phyloP scores from a whole-genome alignment of 2,329 filamentous ascomycete genomes.

The Colletotrichum sp. region DNA sequence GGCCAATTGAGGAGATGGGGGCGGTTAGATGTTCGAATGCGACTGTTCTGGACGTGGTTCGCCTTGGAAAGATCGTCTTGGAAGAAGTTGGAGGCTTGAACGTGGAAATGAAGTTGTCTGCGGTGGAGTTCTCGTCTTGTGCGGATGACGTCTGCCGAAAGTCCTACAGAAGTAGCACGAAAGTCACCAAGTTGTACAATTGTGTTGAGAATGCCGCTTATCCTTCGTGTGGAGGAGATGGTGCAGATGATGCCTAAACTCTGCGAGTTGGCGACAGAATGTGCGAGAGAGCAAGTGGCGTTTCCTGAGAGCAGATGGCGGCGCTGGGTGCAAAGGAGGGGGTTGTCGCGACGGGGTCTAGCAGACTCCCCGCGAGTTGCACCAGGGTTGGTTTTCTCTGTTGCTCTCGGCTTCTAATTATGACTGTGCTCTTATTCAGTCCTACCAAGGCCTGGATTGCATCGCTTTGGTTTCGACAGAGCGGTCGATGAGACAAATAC shows the following conservation, averaged over 20 bases:
- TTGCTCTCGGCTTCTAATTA: not conserved
- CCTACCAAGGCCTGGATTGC: not conserved
- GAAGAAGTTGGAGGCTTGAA: not conserved
- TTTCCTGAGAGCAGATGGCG: not conserved
- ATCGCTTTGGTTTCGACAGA: not conserved
- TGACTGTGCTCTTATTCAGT: not conserved
- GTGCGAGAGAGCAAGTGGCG: not conserved
- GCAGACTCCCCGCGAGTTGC: not conserved
- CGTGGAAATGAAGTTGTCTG: not conserved
- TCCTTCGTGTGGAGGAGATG: not conserved
- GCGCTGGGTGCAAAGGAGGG: not conserved
- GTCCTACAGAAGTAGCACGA: not conserved
- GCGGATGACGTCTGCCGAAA: not conserved
- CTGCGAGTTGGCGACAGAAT: not conserved
- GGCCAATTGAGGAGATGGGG: not conserved
- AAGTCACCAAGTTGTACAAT: not conserved
- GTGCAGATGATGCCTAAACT: not conserved
- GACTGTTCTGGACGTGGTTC: not conserved
- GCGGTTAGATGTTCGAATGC: not conserved
- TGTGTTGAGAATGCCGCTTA: not conserved
- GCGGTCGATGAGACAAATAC: not conserved
- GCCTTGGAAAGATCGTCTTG: not conserved
- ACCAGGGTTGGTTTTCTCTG: not conserved
- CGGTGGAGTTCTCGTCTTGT: not conserved
- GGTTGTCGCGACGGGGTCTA: not conserved